phyloP scores from a whole-genome alignment of 2,329 filamentous ascomycete genomes.

The Paecilomyces sp. region DNA sequence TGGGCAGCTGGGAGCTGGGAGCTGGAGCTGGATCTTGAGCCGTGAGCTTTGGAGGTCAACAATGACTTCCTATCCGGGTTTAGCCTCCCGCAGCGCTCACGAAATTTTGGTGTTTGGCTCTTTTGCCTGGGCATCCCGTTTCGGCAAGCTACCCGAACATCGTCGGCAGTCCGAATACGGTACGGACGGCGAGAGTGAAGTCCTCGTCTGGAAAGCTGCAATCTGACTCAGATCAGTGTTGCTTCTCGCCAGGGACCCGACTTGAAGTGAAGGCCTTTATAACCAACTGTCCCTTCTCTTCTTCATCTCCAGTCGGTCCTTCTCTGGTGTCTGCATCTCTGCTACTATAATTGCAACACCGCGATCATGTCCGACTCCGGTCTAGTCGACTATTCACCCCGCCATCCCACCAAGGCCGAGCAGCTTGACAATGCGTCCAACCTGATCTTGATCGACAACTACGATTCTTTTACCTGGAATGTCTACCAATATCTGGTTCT shows the following conservation, averaged over 20 bases:
- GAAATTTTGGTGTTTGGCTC: constrained; percentile 1
- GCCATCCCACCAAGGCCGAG: constrained; percentile 65
- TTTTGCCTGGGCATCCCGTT: constrained; percentile 6
- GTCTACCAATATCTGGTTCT: constrained; percentile 96
- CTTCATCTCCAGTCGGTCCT: background rate
- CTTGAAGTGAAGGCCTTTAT: background rate
- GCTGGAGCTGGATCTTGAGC: constrained; percentile 22
- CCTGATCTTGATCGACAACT: constrained; percentile 94
- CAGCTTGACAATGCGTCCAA: constrained; percentile 77
- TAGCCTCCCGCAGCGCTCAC: constrained; percentile 21
- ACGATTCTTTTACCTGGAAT: constrained; percentile 99
- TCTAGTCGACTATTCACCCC: constrained; percentile 74
- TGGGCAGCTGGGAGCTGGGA: constrained; percentile 13
- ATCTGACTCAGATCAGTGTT: background rate
- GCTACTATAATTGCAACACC: constrained; percentile 29
- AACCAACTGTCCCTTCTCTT: background rate
- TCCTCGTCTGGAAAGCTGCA: background rate
- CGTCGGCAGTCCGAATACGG: background rate
- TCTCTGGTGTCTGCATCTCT: background rate
- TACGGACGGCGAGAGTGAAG: background rate
- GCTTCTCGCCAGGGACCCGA: background rate
- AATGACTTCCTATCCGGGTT: constrained; percentile 29
- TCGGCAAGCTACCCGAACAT: constrained; percentile 9
- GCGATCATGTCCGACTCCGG: constrained; percentile 27
- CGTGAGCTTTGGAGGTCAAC: constrained; percentile 21